Conservation (phyloP, 192 early-diverging fungal genomes). For the Podila clonocystis region DNA sequence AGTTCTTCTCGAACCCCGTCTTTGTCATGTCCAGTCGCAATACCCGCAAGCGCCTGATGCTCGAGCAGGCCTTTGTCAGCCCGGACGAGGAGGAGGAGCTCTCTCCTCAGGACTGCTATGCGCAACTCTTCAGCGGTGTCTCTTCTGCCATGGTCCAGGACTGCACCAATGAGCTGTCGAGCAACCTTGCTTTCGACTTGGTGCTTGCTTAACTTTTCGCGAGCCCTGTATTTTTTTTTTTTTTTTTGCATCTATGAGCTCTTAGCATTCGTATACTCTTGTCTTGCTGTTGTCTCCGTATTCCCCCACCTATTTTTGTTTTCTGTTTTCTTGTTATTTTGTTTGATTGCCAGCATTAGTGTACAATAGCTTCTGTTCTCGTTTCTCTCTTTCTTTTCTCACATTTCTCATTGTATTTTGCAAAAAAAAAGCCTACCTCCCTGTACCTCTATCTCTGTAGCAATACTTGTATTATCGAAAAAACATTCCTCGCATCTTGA, state of each 20-base stretch:
- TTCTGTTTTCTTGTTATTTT: not conserved
- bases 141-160: conserved; percentile 16
- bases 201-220: conserved; percentile 14
- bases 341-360: conserved; percentile 17
- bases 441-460: conserved; percentile 9
- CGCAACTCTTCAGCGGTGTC: conserved; percentile 32
- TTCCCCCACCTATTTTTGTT: not conserved
- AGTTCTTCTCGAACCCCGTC: conserved; percentile 21
- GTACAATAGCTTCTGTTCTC: conserved; percentile 2
- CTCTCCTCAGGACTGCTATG: conserved; percentile 20
- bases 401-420: not conserved
- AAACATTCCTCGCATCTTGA: not conserved
- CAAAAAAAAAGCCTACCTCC: not conserved
- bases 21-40: conserved; percentile 48
- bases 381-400: conserved; percentile 1
- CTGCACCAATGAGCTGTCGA: conserved; percentile 18
- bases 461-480: conserved; percentile 17
- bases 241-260: conserved; percentile 2
- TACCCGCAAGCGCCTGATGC: conserved; percentile 50
- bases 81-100: conserved; percentile 36
- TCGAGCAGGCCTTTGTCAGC: conserved; percentile 45
- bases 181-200: conserved; percentile 38
- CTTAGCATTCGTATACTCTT: not conserved
- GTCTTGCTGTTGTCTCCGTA: not conserved
- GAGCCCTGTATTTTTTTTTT: not conserved